Base-by-base conservation (phyloP, 2,329 filamentous ascomycete genomes). In the Taxawa tesnikishii region DNA sequence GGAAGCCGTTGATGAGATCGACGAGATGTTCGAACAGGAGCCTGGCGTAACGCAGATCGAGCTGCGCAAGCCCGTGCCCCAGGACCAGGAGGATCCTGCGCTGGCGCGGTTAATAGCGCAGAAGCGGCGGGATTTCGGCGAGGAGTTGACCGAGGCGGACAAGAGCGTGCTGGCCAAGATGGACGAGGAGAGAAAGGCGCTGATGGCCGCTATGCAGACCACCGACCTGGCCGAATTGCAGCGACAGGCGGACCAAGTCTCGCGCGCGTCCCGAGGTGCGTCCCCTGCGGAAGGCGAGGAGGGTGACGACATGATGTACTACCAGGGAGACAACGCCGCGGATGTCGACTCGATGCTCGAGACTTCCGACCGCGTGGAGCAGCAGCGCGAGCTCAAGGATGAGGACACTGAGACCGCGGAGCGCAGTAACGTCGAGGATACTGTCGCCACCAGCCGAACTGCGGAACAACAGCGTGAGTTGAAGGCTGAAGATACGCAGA, bases 61-160 rank as follows among this genome's bases (percentile, higher is more conserved):
- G 10, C 25, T 39, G 21, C 31, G 30, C 28, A n/a, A 35, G 27
- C 28, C 4, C 4, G 12, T 36, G 16, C 13, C 32, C 14, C 26
- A 38, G 10, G 28, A 29, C 26, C 19, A 28, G 18, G 26, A 40
- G 11, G 38, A 40, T 29, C 34, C 34, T 17, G 29, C 19, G 15
- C 36, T 41, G 6, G 19, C 29, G 12, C 31, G 36, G 11, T 23
- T 41, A 18, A 24, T 41, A 7, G 38, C 38, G 10, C 23, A 36
- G 10, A 41, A 41, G 29, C 29, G 38, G 25, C 12, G 29, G 6
- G 27, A 33, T 8, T 31, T 32, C 10, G 36, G 36, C 10, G 38
- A 41, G 29, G 28, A 36, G 15, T 16, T 38, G 15, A 33, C 33
- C 27, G 30, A 29, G 11, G 30, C 26, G 17, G 38, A 41, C 24